These are phyloP conservation scores for Microstegium vimineum DNA, from an alignment of 176 grass and related monocot species.

Conservation along the genomic window DNA sequence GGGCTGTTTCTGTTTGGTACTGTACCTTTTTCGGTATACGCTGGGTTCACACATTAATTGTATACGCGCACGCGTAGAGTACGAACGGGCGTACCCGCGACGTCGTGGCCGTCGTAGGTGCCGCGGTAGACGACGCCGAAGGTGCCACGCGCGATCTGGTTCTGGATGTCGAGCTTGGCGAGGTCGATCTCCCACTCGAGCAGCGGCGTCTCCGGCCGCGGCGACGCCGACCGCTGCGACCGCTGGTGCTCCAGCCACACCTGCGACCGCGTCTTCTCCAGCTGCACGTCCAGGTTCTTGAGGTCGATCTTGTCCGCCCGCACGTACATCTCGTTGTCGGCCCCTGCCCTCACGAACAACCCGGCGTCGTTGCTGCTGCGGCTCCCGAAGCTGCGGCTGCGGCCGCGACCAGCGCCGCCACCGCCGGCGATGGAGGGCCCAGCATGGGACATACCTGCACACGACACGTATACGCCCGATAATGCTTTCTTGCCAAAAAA, in stretches of 20 bases:
- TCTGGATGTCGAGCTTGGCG: slow-evolving; percentile 71
- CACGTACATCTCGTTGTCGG: slow-evolving; percentile 51
- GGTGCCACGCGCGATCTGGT: slow-evolving; percentile 66
- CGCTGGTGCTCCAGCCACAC: slow-evolving; percentile 62
- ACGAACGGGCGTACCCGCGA: slow-evolving; percentile 50
- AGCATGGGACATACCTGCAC: not conserved
- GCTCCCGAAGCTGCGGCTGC: not conserved
- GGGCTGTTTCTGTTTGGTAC: no score
- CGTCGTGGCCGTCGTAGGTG: slow-evolving; percentile 64
- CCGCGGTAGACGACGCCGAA: slow-evolving; percentile 90
- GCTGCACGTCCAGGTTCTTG: slow-evolving; percentile 61
- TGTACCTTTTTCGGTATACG: no score
- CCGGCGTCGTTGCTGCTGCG: not conserved
- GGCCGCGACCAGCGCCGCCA: not conserved
- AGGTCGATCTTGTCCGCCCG: slow-evolving; percentile 74
- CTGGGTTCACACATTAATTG: no score
- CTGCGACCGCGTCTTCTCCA: slow-evolving; percentile 77
- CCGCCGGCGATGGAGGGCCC: not conserved
- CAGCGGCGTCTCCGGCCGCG: slow-evolving; percentile 4
- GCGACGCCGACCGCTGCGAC: slow-evolving; percentile 10
- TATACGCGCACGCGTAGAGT: not conserved
- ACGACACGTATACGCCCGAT: not conserved
- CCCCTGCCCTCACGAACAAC: slow-evolving; percentile 42
- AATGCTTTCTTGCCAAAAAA: not conserved
- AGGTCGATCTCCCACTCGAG: slow-evolving; percentile 85